Conservation (phyloP, 116 monocot species). For the Dioscorea cayenensis region DNA sequence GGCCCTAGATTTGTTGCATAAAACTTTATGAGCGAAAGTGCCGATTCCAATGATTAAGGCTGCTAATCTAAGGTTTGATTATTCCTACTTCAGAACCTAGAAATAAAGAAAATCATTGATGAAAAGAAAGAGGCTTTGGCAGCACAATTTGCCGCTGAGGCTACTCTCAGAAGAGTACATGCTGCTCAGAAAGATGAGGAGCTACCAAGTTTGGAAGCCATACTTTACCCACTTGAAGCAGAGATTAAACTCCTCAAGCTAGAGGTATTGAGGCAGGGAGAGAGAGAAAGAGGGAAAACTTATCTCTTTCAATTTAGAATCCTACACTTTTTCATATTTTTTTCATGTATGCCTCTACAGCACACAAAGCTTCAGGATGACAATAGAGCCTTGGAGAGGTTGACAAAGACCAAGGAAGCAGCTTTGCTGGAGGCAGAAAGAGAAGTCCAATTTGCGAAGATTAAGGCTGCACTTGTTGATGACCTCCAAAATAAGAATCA, state of each 20-base stretch:
- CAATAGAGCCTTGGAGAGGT: constrained; percentile 71
- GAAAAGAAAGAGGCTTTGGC: constrained; percentile 77
- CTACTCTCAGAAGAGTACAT: constrained; percentile 83
- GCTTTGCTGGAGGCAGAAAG: constrained; percentile 77
- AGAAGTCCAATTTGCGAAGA: constrained; percentile 66
- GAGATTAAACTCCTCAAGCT: constrained; percentile 67
- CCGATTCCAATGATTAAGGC: neutral
- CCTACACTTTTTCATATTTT: neutral
- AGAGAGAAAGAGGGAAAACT: no score
- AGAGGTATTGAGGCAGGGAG: constrained; percentile 33
- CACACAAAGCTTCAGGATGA: constrained; percentile 74
- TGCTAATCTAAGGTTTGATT: neutral
- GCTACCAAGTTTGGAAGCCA: constrained; percentile 61
- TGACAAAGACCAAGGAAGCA: constrained; percentile 82
- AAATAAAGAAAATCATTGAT: constrained; percentile 65
- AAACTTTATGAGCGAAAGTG: neutral
- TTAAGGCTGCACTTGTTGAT: constrained; percentile 76
- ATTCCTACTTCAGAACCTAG: constrained; percentile 48
- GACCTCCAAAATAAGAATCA: constrained; percentile 85
- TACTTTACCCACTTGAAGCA: constrained; percentile 84
- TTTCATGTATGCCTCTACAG: constrained; percentile 15
- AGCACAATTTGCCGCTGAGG: constrained; percentile 87
- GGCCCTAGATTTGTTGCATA: neutral
- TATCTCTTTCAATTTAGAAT: neutral
- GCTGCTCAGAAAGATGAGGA: constrained; percentile 91